Conservation (phyloP, 495 filamentous ascomycete species). For the Zalerion maritima region DNA sequence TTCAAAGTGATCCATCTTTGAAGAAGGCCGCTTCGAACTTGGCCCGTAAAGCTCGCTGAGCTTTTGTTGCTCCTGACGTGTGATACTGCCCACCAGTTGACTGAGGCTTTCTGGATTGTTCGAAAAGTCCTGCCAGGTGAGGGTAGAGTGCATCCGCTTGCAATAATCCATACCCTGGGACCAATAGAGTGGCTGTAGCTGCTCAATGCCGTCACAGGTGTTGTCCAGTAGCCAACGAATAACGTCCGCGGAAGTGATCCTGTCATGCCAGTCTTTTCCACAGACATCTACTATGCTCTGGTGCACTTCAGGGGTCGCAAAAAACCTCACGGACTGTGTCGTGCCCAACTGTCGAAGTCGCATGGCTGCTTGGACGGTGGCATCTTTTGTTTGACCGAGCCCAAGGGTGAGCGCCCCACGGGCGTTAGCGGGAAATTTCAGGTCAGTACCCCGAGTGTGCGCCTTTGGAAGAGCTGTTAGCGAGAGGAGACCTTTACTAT, state of each 20-base stretch:
- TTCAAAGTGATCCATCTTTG: neutral
- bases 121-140: constrained; percentile 11
- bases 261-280: constrained; percentile 7
- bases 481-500: neutral
- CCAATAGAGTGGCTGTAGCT: constrained; percentile 39
- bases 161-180: constrained; percentile 46
- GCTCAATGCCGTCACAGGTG: constrained; percentile 40
- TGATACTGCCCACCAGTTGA: constrained; percentile 12
- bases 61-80: constrained; percentile 23
- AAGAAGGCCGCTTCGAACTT: constrained; percentile 4
- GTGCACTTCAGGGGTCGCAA: constrained; percentile 27
- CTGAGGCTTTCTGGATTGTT: constrained; percentile 4
- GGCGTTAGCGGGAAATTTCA: constrained; percentile 27
- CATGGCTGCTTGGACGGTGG: constrained; percentile 37
- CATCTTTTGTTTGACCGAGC: constrained; percentile 32
- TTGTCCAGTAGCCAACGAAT: constrained; percentile 46
- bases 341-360: constrained; percentile 23
- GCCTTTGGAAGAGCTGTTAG: constrained; percentile 9
- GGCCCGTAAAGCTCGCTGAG: constrained; percentile 21
- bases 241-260: constrained; percentile 35
- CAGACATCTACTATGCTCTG: constrained; percentile 29
- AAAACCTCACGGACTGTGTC: constrained; percentile 23
- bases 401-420: constrained; percentile 33
- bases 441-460: constrained; percentile 37
- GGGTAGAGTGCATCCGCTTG: constrained; percentile 18